Evolutionary conservation across 2,329 filamentous ascomycete species (phyloP).

Genomic region (Atkinsonella hypoxylon): DNA sequence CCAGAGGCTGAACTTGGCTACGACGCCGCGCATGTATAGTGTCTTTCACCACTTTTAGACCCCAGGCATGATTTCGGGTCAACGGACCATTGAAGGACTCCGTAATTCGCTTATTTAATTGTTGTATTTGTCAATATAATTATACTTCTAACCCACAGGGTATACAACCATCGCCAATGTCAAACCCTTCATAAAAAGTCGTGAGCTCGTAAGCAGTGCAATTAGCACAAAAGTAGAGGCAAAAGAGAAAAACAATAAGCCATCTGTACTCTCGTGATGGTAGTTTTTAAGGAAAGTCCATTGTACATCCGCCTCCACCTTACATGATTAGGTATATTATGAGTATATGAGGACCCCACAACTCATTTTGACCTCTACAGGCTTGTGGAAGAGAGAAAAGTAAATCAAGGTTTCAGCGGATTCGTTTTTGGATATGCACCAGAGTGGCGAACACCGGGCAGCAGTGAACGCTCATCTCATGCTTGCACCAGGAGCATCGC

Average conservation of each 20-base stretch:
- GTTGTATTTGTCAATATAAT: too few species aligned
- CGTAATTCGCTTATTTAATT: too few species aligned
- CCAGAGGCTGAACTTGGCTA: too few species aligned
- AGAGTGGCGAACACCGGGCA: slow-evolving; percentile 58
- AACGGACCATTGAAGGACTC: too few species aligned
- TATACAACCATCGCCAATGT: too few species aligned
- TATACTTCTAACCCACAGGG: too few species aligned
- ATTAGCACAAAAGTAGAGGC: neutral
- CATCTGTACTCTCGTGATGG: too few species aligned
- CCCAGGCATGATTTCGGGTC: too few species aligned
- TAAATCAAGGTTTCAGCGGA: slow-evolving; percentile 28
- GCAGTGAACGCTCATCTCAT: slow-evolving; percentile 57
- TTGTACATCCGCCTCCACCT: neutral
- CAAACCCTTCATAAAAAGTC: neutral
- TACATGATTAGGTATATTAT: neutral
- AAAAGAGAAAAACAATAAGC: neutral
- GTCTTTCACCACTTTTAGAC: too few species aligned
- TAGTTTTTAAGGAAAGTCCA: neutral
- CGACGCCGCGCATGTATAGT: too few species aligned
- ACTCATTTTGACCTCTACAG: neutral
- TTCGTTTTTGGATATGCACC: slow-evolving; percentile 52
- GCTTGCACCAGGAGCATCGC: slow-evolving; percentile 60
- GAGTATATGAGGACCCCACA: neutral
- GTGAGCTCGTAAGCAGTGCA: neutral
- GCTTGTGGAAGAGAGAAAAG: neutral